Evolutionary conservation across 441 rosid species (phyloP).

Genomic region (Pelargonium citronellum): DNA sequence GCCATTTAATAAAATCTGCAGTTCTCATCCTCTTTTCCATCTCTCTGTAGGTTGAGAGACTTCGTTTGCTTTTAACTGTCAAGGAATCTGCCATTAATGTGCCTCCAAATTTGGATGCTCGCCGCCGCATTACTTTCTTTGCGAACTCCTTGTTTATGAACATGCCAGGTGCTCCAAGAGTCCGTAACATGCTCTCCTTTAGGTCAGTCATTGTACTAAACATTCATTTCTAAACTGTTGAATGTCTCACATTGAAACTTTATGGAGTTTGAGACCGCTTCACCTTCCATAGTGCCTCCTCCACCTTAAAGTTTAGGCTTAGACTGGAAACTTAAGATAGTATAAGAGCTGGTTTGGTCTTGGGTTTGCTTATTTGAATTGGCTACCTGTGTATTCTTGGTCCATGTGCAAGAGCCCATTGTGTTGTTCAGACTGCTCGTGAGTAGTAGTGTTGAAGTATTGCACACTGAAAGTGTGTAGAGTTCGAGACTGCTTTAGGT

Average conservation of each 20-base stretch:
- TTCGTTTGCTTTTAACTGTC: constrained; percentile 69
- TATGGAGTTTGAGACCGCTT: neutral
- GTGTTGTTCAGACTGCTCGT: too few relatives aligned
- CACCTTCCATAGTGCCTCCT: neutral
- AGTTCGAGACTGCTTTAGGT: too few relatives aligned
- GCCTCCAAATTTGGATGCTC: constrained; percentile 88
- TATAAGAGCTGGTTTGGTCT: neutral
- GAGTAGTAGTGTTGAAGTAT: too few relatives aligned
- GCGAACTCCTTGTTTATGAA: constrained; percentile 92
- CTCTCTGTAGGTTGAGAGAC: constrained; percentile 57
- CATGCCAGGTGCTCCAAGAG: constrained; percentile 89
- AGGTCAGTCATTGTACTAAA: constrained; percentile 43
- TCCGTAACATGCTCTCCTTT: constrained; percentile 84
- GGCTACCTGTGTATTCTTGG: too few relatives aligned
- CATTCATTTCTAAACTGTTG: neutral
- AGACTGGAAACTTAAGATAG: neutral
- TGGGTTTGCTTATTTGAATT: too few relatives aligned
- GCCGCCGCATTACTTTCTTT: constrained; percentile 94
- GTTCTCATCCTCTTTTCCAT: constrained; percentile 15
- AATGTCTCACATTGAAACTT: neutral
- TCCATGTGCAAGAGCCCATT: too few relatives aligned
- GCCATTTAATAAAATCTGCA: constrained; percentile 9
- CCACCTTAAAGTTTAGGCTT: neutral
- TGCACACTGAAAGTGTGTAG: too few relatives aligned
- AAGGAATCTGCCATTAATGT: constrained; percentile 96